Percentiles rank a stretch among this genome's conserved stretches.
phyloP scores from a whole-genome alignment of 495 filamentous ascomycete species.

The Annulohypoxylon maeteangense region DNA sequence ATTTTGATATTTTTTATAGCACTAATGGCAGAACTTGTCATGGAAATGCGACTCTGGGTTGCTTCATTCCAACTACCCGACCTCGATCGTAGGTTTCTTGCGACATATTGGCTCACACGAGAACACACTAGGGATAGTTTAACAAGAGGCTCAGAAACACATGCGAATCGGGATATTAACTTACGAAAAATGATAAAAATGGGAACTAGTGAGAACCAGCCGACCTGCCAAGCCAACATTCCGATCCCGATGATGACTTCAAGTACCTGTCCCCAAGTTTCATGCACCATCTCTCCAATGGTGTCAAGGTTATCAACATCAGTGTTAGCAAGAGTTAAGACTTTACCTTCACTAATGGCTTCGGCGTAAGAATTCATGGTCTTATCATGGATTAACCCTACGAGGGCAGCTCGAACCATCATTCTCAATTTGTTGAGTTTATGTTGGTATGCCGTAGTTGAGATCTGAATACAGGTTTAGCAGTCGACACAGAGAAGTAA shows the following conservation, averaged over 20 bases:
- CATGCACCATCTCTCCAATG: constrained; percentile 51
- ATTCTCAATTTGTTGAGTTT: constrained; percentile 65
- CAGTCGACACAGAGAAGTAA: not conserved
- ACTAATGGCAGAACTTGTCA: constrained; percentile 62
- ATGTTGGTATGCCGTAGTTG: constrained; percentile 66
- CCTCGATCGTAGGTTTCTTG: constrained; percentile 57
- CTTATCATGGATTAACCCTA: constrained; percentile 68
- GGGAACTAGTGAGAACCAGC: constrained; percentile 65
- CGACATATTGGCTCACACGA: constrained; percentile 56
- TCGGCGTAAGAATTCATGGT: constrained; percentile 57
- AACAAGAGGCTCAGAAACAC: not conserved
- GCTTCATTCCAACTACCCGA: constrained; percentile 64
- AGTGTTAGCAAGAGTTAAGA: constrained; percentile 70
- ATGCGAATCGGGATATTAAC: constrained; percentile 17
- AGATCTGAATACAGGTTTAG: constrained; percentile 50
- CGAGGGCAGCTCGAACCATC: constrained; percentile 67
- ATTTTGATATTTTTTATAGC: constrained; percentile 72
- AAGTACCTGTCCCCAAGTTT: constrained; percentile 62
- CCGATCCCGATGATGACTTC: constrained; percentile 70
- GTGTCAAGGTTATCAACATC: constrained; percentile 49
- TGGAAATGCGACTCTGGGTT: constrained; percentile 63
- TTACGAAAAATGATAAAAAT: constrained; percentile 65
- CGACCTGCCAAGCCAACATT: constrained; percentile 67
- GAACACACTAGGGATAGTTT: constrained; percentile 49
- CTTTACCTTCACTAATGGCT: constrained; percentile 60